Percentiles rank a stretch among this genome's conserved stretches.
phyloP scores from a whole-genome alignment of 257 asterid genomes.

The Avicennia marina region DNA sequence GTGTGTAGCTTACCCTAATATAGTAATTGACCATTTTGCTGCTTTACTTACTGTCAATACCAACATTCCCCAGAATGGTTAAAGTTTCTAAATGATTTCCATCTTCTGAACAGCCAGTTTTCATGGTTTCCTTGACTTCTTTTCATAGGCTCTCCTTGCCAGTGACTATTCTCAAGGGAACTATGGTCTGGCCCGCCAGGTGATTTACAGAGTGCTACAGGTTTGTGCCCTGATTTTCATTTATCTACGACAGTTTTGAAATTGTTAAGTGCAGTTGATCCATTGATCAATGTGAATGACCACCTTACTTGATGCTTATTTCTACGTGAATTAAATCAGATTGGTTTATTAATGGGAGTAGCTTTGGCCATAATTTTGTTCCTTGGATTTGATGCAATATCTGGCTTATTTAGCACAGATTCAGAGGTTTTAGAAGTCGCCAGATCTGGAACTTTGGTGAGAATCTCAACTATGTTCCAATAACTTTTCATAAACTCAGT shows the following conservation, averaged over 20 bases:
- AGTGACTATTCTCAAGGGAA: slow-evolving; percentile 79
- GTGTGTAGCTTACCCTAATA: neutral
- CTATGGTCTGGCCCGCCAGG: slow-evolving; percentile 67
- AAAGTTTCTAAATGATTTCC: slow-evolving; percentile 5
- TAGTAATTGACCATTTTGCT: no score
- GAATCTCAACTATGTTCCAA: slow-evolving; percentile 17
- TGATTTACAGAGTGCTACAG: slow-evolving; percentile 77
- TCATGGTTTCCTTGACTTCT: neutral
- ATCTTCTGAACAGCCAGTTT: slow-evolving; percentile 1
- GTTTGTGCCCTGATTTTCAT: slow-evolving; percentile 28
- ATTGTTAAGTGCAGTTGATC: neutral
- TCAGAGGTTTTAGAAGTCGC: slow-evolving; percentile 69
- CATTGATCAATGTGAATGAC: slow-evolving; percentile 2
- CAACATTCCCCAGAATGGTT: no score
- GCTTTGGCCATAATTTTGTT: slow-evolving; percentile 57
- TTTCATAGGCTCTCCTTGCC: slow-evolving; percentile 75
- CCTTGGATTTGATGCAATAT: slow-evolving; percentile 58
- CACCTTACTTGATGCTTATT: neutral
- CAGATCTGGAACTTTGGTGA: slow-evolving; percentile 84
- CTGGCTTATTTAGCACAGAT: slow-evolving; percentile 75
- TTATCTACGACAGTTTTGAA: neutral
- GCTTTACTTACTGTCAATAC: no score
- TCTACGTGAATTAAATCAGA: slow-evolving; percentile 32
- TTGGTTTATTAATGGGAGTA: slow-evolving; percentile 61
- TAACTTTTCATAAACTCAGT: slow-evolving; percentile 5